Base-by-base conservation (phyloP, 106 monocot species). In the Phalaenopsis aphrodite region DNA sequence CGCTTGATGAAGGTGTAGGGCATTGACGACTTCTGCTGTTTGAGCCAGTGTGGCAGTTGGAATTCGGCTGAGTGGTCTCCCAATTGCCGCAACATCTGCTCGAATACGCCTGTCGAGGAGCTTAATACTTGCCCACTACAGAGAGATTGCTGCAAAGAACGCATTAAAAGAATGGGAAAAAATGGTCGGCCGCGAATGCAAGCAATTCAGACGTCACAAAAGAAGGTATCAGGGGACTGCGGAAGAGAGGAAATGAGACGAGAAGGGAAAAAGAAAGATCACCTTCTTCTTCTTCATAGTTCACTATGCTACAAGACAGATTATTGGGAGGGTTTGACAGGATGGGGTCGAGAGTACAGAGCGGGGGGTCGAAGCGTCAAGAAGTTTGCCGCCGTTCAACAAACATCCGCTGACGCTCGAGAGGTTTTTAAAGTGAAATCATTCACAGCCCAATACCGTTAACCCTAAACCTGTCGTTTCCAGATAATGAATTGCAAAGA, bases 31-130 rank as follows among this genome's bases (percentile, higher is more conserved):
- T 83, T 83, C 52, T 78, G 80, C 69, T 80, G 68, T 74, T 78
- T 83, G 30, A 84, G 69, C 87, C 83, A 87, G 41, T 87, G 83
- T 12, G 87, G 87, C 61, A 87, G 78, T 23, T 83, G 73, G 65
- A 87, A 87, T 23, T 87, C 87, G 37, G 78, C 78, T n/a, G 76
- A 79, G 16, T 83, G 80, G 41, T 83, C 79, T 47, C 72, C 77
- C 21, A 83, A 72, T 15, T 83, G 75, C 75, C 76, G 55, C 57
- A 83, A 72, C 83, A 82, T 69, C 24, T 83, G 77, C 48, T 83
- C 83, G 56, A 83, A 82, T 23, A 78, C 72, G 5, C 42, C 24
- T 24, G 46, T 15, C 5, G 76, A 76, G 23, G 24, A 10, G 49
- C 23, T 76, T 12, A 14, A 76, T 23, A 18, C 74, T 42, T 74